Base-by-base conservation (phyloP, 192 early-diverging fungal genomes). In the Gaertneriomyces semiglobifer region DNA sequence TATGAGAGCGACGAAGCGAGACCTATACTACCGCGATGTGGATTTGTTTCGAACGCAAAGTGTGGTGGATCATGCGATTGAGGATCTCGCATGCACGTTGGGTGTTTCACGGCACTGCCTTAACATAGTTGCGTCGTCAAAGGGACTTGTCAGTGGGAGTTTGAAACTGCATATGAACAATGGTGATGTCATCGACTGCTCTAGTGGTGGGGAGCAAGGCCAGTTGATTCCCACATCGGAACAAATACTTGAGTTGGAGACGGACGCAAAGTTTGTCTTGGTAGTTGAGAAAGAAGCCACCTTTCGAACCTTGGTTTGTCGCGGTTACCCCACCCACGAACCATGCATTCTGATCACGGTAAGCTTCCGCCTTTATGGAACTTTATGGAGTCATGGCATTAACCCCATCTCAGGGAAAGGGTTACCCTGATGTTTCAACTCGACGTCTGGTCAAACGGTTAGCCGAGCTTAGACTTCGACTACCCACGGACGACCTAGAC, bases 201-300 rank as follows among this genome's bases (percentile, higher is more conserved):
- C 33, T 42, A 20, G 60, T 11, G 18, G 41, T n/a, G 50, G 50
- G n/a, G 58, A 41, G 33, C 56, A 65, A 55, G 66, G 58, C 25
- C 51, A n/a, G 14, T 62, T 75, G 18, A 75, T 75, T 20, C 68
- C 68, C 47, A 55, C 68, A 9, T 40, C 62, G 9, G 68, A 66
- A 16, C 19, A 16, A 11, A 62, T 65, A 7, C 38, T 52, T 14
- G 41, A 14, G 12, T 5, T 73, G 9, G 54, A 64, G 16, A 74
- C 67, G 10, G 39, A 25, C 4, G 72, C 72, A 41, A 44, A 38
- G 38, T 70, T 70, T 57, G 68, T 77, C 16, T 57, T 77, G 41
- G 73, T 77, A 4, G 46, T 75, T 12, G 76, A 77, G 44, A 77
- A 77, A 51, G 76, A 77, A 44, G 69, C 76, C 6, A 68, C 73